These are phyloP conservation scores for Astrothelium macrocarpum DNA, from an alignment of 495 filamentous ascomycete species.

Conservation along the genomic window DNA sequence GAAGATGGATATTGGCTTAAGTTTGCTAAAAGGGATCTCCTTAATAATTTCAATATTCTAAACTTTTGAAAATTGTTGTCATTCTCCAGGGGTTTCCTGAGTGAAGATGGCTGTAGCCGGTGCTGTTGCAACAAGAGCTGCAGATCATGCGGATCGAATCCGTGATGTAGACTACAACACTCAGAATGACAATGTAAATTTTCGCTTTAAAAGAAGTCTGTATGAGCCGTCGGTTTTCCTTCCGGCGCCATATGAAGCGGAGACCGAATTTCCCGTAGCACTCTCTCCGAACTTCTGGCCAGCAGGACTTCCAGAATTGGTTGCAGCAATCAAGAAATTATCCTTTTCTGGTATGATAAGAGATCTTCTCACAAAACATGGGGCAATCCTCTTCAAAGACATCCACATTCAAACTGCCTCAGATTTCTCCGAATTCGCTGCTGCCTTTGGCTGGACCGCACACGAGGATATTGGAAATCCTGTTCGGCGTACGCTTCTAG, in stretches of 20 bases:
- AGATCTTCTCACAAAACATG: slow-evolving; percentile 7
- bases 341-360: slow-evolving; percentile 1
- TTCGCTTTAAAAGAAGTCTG: neutral
- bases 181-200: neutral
- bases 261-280: slow-evolving; percentile 10
- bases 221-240: slow-evolving; percentile 10
- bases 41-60: neutral
- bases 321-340: slow-evolving; percentile 2
- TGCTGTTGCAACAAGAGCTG: neutral
- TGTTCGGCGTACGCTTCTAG: slow-evolving; percentile 8
- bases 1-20: neutral
- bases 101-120: neutral
- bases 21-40: neutral
- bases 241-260: slow-evolving; percentile 6
- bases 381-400: slow-evolving; percentile 13
- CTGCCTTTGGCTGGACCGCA: slow-evolving; percentile 9
- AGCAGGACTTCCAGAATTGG: neutral
- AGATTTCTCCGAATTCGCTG: slow-evolving; percentile 14
- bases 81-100: neutral
- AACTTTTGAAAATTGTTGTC: neutral
- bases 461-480: slow-evolving; percentile 16
- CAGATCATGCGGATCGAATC: neutral
- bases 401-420: neutral
- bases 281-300: neutral
- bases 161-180: neutral